Evolutionary conservation across 192 early-diverging fungal genomes (phyloP).

Genomic region (Allomyces macrogynus): DNA sequence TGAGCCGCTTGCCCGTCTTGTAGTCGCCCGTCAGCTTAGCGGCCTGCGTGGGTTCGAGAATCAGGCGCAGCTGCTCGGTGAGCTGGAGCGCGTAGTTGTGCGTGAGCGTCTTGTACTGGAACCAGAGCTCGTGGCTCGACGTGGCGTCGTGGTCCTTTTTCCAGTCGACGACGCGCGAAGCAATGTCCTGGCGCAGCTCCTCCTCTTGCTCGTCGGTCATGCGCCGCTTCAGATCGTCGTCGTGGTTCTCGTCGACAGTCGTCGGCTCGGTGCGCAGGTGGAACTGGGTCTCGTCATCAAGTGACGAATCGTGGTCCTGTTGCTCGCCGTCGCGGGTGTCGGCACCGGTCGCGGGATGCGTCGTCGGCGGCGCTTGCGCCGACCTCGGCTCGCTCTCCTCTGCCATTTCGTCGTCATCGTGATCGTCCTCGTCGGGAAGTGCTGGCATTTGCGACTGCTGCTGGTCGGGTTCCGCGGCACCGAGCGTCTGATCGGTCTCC

Average conservation of each 20-base stretch:
- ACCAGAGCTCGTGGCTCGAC: constrained; percentile 50
- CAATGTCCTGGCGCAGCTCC: constrained; percentile 6
- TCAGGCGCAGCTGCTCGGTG: constrained; percentile 85
- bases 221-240: not conserved
- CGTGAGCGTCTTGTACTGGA: constrained; percentile 68
- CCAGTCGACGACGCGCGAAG: not conserved
- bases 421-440: constrained; percentile 13
- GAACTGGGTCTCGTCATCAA: too few species aligned
- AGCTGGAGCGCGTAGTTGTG: constrained; percentile 74
- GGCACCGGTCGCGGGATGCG: not conserved
- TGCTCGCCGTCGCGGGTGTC: not conserved
- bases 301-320: not conserved
- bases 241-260: not conserved
- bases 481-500: constrained; percentile 20
- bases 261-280: too few species aligned
- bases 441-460: constrained; percentile 22
- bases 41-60: constrained; percentile 89
- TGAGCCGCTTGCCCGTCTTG: constrained; percentile 91
- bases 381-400: constrained; percentile 10
- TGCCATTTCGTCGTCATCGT: constrained; percentile 18
- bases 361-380: constrained; percentile 5
- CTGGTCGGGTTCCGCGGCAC: constrained; percentile 41
- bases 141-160: not conserved
- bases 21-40: constrained; percentile 96
- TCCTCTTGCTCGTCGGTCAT: constrained; percentile 16